Evolutionary conservation across 352 stramenopile species (phyloP).

Genomic region (Pythium apleroticum): DNA sequence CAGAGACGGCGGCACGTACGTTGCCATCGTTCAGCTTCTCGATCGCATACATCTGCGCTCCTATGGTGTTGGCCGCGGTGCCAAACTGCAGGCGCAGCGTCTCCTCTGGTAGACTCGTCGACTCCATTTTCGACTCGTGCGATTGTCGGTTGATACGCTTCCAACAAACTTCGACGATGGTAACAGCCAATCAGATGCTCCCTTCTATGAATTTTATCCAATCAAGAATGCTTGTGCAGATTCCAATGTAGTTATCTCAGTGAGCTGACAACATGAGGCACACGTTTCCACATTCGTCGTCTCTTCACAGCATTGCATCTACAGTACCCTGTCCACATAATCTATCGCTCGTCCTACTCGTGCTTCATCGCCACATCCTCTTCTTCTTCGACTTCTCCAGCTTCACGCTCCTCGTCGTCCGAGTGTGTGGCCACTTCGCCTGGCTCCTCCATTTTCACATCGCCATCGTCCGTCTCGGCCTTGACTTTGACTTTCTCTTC

Average conservation of each 20-base stretch:
- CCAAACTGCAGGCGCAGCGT: conserved; percentile 75
- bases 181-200: conserved; percentile 13
- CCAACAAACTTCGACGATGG: not conserved
- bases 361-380: conserved; percentile 16
- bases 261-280: not conserved
- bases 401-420: conserved; percentile 24
- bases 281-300: not conserved
- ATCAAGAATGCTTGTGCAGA: conserved; percentile 8
- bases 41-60: conserved; percentile 56
- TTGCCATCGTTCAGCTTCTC: conserved; percentile 41
- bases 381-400: conserved; percentile 27
- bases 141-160: not conserved
- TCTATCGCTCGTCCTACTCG: not conserved
- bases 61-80: conserved; percentile 61
- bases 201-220: not conserved
- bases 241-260: too few relatives aligned
- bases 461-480: not conserved
- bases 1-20: conserved; percentile 24
- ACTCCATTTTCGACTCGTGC: conserved; percentile 6
- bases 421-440: not conserved
- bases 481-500: conserved; percentile 26
- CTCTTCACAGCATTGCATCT: not conserved
- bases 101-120: conserved; percentile 33
- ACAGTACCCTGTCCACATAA: not conserved
- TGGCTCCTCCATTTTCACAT: conserved; percentile 3